These are phyloP conservation scores for Mycosarcoma mackinlayi DNA, from an alignment of 1,284 basidiomycete species.

Conservation along the genomic window DNA sequence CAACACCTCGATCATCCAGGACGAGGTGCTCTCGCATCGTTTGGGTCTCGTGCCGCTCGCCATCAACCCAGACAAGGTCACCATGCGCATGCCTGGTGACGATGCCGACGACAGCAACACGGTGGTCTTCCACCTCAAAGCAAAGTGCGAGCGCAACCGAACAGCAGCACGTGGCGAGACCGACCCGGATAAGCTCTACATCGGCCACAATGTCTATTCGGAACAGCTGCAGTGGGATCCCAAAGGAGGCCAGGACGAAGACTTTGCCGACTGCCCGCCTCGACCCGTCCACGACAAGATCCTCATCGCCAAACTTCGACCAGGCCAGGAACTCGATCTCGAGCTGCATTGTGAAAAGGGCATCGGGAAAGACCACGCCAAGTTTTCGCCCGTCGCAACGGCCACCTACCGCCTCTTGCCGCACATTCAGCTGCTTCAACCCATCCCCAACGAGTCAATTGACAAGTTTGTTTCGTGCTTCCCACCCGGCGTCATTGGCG, in stretches of 20 bases:
- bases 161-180: conserved; percentile 72
- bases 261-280: conserved; percentile 72
- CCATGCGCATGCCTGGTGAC: conserved; percentile 69
- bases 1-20: conserved; percentile 93
- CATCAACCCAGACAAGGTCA: conserved; percentile 78
- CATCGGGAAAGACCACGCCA: conserved; percentile 95
- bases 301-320: conserved; percentile 90
- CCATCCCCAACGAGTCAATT: conserved; percentile 74
- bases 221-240: conserved; percentile 84
- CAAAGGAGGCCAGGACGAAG: conserved; percentile 81
- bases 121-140: conserved; percentile 83
- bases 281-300: conserved; percentile 84
- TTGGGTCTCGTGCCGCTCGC: conserved; percentile 89
- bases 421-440: conserved; percentile 81
- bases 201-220: conserved; percentile 74
- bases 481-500: conserved; percentile 84
- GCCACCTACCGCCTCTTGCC: conserved; percentile 92
- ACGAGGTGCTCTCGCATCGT: conserved; percentile 91
- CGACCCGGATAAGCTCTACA: conserved; percentile 58
- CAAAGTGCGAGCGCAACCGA: conserved; percentile 77
- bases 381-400: conserved; percentile 86
- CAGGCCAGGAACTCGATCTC: conserved; percentile 84
- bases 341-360: conserved; percentile 94
- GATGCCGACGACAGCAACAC: conserved; percentile 87
- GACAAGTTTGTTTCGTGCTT: conserved; percentile 89